A percentile compares a stretch with the other conserved stretches of the same genome.
These are phyloP conservation scores for Phlebopus sp. DNA, from an alignment of 1,284 basidiomycete species.

Conservation along the genomic window DNA sequence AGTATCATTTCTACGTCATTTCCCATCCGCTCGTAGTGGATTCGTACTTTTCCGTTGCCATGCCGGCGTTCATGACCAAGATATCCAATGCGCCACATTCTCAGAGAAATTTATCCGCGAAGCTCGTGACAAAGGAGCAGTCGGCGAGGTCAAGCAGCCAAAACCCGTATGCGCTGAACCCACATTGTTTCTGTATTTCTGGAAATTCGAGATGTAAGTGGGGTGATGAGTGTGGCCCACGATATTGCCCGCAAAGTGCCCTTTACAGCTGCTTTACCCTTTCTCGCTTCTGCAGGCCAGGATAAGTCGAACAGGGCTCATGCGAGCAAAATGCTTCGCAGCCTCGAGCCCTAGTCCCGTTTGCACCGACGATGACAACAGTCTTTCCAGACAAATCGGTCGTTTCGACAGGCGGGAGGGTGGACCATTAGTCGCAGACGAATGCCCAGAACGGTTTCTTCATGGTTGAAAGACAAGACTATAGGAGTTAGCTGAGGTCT, in stretches of 20 bases:
- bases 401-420: conserved; percentile 18
- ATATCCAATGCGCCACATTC: conserved; percentile 39
- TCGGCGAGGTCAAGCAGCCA: conserved; percentile 38
- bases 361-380: conserved; percentile 37
- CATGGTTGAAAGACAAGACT: conserved; percentile 7
- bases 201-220: too few relatives aligned
- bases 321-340: conserved; percentile 42
- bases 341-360: conserved; percentile 45
- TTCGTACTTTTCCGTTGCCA: conserved; percentile 17
- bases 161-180: conserved; percentile 31
- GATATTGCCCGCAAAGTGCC: too few relatives aligned
- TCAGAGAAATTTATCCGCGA: conserved; percentile 35
- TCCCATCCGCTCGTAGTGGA: conserved; percentile 40
- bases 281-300: conserved; percentile 40
- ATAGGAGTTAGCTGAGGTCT: too few relatives aligned
- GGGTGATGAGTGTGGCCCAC: too few relatives aligned
- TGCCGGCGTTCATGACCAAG: conserved; percentile 39
- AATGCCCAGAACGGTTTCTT: conserved; percentile 7
- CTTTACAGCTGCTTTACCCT: conserved; percentile 33
- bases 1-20: conserved; percentile 26
- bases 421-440: conserved; percentile 17
- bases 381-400: conserved; percentile 31
- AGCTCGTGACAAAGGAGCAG: conserved; percentile 38
- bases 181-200: conserved; percentile 35
- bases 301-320: conserved; percentile 40